These are phyloP conservation scores for Brasenia schreberi DNA, from an alignment of 164 flowering plant genomes.

Conservation along the genomic window DNA sequence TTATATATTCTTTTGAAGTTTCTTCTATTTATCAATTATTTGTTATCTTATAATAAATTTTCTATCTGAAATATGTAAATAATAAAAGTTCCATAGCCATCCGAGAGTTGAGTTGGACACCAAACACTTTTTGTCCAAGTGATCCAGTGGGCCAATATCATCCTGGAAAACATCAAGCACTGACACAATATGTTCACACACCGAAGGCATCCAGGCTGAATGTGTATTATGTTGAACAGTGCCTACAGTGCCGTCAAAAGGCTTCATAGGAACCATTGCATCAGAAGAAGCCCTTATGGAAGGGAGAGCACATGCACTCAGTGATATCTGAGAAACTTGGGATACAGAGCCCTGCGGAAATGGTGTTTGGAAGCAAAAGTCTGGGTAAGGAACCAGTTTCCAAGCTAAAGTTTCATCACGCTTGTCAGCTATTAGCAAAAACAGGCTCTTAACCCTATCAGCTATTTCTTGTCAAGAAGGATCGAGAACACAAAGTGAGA, in stretches of 20 bases:
- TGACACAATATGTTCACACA: conserved; percentile 40
- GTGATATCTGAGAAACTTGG: conserved; percentile 7
- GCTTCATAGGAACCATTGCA: background rate
- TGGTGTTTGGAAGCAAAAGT: conserved; percentile 39
- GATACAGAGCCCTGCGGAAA: conserved; percentile 40
- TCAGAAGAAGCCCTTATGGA: background rate
- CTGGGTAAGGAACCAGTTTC: conserved; percentile 47
- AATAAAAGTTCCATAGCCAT: too few species aligned
- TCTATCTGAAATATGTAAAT: too few species aligned
- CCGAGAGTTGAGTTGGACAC: too few species aligned
- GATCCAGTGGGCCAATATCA: too few species aligned
- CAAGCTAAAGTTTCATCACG: conserved; percentile 41
- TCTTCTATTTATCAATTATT: too few species aligned
- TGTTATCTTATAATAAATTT: too few species aligned
- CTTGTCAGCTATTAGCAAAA: conserved; percentile 44
- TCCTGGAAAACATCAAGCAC: conserved; percentile 42
- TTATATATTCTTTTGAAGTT: too few species aligned
- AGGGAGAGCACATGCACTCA: background rate
- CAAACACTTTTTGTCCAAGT: too few species aligned
- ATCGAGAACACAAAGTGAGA: conserved; percentile 66
- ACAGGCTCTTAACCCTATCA: conserved; percentile 38
- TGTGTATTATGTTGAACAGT: conserved; percentile 9
- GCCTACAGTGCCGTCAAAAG: background rate
- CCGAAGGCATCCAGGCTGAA: conserved; percentile 43
- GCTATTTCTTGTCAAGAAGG: conserved; percentile 55